Base-by-base conservation (phyloP, 2,329 filamentous ascomycete species). In the Anisogramma anomala region DNA sequence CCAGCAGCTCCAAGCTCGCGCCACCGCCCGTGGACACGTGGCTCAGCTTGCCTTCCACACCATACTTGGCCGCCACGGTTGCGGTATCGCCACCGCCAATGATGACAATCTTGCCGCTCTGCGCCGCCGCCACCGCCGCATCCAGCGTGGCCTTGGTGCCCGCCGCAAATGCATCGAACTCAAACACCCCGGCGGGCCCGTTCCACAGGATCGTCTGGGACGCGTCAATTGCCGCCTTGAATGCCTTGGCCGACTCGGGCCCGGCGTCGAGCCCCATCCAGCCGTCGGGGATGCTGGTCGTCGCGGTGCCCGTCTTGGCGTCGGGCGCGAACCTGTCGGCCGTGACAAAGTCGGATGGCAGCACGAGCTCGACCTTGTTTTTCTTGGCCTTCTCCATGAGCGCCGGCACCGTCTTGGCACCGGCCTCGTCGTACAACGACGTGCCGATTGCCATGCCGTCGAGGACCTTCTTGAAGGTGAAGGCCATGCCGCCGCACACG, bases 401-500 rank as follows among this genome's bases (percentile, higher is more conserved):
- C 55, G 84, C 71, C 48, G 73, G 78, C 45, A 96, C 89, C 31
- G 84, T 95, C 79, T 95, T 86, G 72, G 82, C 76, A 54, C 91
- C 91, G 39, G 82, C 82, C 71, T 95, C 85, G 56, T 98, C 91
- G 61, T 94, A 98, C 56, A 98, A 75, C 39, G 73, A 91, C 70
- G 79, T 79, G 48, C 91, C 91, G 52, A 98, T 98, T 64, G 80
- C 75, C 58, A 96, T 80, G 60, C 76, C 72, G 67, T 95, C 77
- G 43, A 96, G 76, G n/a, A 86, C 89, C 78, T 98, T 98, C 77
- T 96, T 96, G 78, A 98, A 98, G 55, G 91, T 98, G 72, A 96
- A 98, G 49, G 91, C 88, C 91, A 98, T 98, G 56, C 73, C 91
- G 60, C 91, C 91, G 63, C 89, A 94, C 67, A 98, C 82, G 66